Base-by-base conservation (phyloP, 768 basidiomycete species). In the Collybia sp. region DNA sequence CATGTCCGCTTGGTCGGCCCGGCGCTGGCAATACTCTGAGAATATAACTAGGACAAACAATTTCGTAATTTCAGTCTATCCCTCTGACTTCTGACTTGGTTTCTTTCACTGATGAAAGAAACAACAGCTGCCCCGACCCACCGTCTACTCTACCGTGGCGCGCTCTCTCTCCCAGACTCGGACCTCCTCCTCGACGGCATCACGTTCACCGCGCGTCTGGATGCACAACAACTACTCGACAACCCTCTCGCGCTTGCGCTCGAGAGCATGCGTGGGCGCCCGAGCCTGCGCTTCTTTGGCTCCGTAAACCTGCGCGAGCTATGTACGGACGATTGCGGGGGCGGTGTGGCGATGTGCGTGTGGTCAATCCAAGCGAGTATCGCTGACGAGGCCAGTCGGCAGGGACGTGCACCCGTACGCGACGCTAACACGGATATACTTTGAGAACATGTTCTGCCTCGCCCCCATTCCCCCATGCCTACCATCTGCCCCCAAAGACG, bases 261-360 rank as follows among this genome's bases (percentile, higher is more conserved):
- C 42, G 88, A 89, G 63, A 86, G 80, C 61, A 88, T 90, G 85
- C 85, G 86, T 33, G 83, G 85, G 13, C 64, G 85, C 15, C 83
- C 82, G 1, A 75, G 76, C 18, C 63, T 90, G 15, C 71, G 77
- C 31, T 74, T 85, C 48, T 66, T 79, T 41, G 83, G 79, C 2
- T 68, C 71, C 0, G 71, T 77, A 13, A 69, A 66, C 20, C 60
- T 87, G 33, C 58, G 67, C 32, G 77, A 83, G 43, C 58, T 86
- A 0, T 83, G 76, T 65, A 59, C 80, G 49, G 87, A 89, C 58
- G 72, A 75, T 38, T 69, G 69, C 32, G 79, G 76, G 12, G 79
- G 61, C 13, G 35, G 17, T 42, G 75, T 77, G 9, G 58, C 65
- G 47, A 56, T 71, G 62, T 66, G 46, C 34, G 64, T 60, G 37